Evolutionary conservation across 441 rosid genomes (phyloP).

Genomic region (Erodium trifolium): DNA sequence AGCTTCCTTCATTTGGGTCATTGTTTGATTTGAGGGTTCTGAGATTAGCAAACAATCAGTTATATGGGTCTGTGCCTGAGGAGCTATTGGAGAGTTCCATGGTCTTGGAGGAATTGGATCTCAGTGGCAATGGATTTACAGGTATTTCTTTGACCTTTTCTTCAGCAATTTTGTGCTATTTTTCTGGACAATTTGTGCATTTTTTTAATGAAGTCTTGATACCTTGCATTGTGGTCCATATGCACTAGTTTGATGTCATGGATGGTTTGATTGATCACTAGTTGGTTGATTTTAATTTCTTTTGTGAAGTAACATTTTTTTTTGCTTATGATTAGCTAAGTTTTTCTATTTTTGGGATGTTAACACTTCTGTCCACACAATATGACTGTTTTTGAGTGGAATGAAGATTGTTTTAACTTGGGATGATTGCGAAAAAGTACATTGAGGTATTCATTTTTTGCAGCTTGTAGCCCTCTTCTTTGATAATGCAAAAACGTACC

Average conservation of each 20-base stretch:
- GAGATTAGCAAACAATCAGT: slow-evolving; percentile 50
- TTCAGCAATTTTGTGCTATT: background rate
- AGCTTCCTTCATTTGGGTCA: slow-evolving; percentile 54
- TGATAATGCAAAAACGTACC: no score
- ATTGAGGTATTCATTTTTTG: no score
- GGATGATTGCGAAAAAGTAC: no score
- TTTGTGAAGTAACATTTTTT: background rate
- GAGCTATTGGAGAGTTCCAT: slow-evolving; percentile 54
- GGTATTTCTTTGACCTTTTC: slow-evolving; percentile 36
- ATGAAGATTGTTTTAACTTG: no score
- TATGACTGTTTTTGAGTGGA: background rate
- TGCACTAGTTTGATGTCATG: background rate
- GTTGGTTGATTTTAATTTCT: background rate
- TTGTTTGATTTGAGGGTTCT: slow-evolving; percentile 43
- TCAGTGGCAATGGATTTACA: slow-evolving; percentile 76
- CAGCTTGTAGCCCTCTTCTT: no score
- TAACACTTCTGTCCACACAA: background rate
- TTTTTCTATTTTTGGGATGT: slow-evolving; percentile 4
- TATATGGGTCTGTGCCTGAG: slow-evolving; percentile 52
- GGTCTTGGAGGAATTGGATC: slow-evolving; percentile 69
- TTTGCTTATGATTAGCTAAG: background rate
- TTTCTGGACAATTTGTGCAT: background rate
- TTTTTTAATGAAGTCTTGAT: background rate
- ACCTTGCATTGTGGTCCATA: background rate
- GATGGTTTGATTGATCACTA: background rate